Base-by-base conservation (phyloP, 495 filamentous ascomycete species). In the Paragyromitra xinjiangensis region DNA sequence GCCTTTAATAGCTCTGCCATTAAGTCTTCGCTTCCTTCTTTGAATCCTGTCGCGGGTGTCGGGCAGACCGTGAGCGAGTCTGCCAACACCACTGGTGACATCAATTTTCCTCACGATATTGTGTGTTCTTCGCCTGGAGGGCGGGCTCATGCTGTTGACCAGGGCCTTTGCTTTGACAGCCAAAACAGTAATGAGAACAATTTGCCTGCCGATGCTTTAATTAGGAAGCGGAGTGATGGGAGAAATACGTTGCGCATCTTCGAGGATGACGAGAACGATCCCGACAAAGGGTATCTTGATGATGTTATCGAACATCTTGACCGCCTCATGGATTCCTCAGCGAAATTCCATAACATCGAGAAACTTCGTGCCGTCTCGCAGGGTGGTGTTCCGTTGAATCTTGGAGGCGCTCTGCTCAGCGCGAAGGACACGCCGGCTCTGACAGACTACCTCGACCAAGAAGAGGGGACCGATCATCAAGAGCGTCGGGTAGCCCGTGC, bases 1-100 rank as follows among this genome's bases (percentile, higher is more conserved):
- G 94, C 94, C 0, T 98, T 97, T 84, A 93, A 93, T 77, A 88
- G 90, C 29, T 90, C 88, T 44, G 90, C 90, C 0, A 81, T 91
- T 22, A 61, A 53, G 4, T 64, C 66, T 9, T 79, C 77, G 26
- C 51, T 79, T 24, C 26, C 51, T 9, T 63, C 65, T 24, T 63
- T 71, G 24, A 65, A 59, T 19, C 78, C 77, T 6, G 53, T 72
- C 26, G 63, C 29, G 42, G 67, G 75, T 37, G 42, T 48, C 26
- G 83, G 83, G 14, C 5, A 48, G 16, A 58, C 61, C 3, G 55
- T 58, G n/a, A 42, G 39, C 11, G 67, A 72, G 64, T 51, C 40
- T 58, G n/a, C 42, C 39, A 58, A 44, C 39, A 71, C 16, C 8
- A 64, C 45, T 40, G 55, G 16, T 19, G 16, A 12, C 42, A 62